Evolutionary conservation across 129 eudicot species (phyloP), one percentile per base, ranked within the genome.

Genomic region (Erigeron canadensis): DNA sequence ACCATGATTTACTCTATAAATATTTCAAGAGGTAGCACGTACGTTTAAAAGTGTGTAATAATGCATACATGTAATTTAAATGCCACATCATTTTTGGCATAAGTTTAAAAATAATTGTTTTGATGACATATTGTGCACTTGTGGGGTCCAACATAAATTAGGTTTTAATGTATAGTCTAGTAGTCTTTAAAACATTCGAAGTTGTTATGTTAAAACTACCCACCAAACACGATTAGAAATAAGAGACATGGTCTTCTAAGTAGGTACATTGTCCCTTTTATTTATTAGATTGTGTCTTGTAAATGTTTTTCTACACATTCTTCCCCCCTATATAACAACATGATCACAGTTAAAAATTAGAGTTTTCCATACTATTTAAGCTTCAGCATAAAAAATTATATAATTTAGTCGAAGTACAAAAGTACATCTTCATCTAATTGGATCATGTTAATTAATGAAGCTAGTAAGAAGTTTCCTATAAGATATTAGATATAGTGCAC

Each of bases 231-330:
- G 61, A 71, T 54, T 70, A 50, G 67, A 77, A 45, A 53, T 71
- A 55, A 78, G 82, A 8, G 77, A 78, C 82, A 78, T 54, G 10
- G 60, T 71, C 54, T 71, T 72, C 17, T 78, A 34, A 78, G 82
- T 63, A 78, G 82, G 82, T 78, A 78, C 56, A 37, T n/a, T 78
- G 82, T 78, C 82, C 68, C 82, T 71, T 64, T 78, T 53, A 58
- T 56, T 54, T 71, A 71, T 63, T 71, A 67, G 72, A 18, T 38
- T 63, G 54, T 78, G 77, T 56, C 67, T 72, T 11, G 23, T 51
- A 17, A 78, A 43, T 10, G 38, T 48, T 55, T 8, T 69, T 64
- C 19, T 61, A 55, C 48, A 78, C 73, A 78, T 78, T 71, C 82
- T 54, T 78, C 77, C 82, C 81, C 82, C 82, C 68, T 78, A 63